Evolutionary conservation across 2,329 filamentous ascomycete genomes (phyloP), one percentile per base, ranked within the genome.

Genomic region (Xylogone sp.): DNA sequence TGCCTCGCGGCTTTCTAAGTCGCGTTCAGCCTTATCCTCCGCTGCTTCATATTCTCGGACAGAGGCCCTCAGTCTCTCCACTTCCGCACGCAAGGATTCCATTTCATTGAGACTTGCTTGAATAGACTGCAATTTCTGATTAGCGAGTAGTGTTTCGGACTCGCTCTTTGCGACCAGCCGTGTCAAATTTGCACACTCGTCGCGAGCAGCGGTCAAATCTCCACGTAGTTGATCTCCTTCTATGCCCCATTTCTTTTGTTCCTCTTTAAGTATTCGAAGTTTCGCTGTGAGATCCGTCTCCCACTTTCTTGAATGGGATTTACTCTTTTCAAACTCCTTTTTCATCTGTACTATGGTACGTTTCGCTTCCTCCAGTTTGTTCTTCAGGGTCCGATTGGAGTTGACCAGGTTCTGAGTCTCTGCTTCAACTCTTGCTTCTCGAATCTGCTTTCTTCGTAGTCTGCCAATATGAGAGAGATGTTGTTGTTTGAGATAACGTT

Each of bases 401-500:
- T 90, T 86, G 56, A 93, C 82, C 3, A 94, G 71, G 49, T 91
- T 90, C 58, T 93, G 88, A 2, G 87, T 90, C 64, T 94, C 88
- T 1, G 89, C 88, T 65, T 93, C 89, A 1, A 83, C 86, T 1
- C 88, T 87, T 7, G 87, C 87, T 65, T 92, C 87, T 57, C 82
- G 82, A 56, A 93, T 82, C 53, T 90, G 85, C 55, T 84, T 84
- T 13, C 87, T 78, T 59, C 88, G 85, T 42, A 94, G 71, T 62
- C 90, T 87, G 1, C 88, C 88, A 63, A 94, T 92, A 53, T 93
- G 88, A 2, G 85, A 81, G 58, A 92, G 81, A 65, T 93, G 89
- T 62, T 94, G 89, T 57, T 90, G 83, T 65, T 92, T 93, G 61
- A 93, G 78, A 67, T 90, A 93, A 21, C 87, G 79, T 66, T 94